phyloP scores from a whole-genome alignment of 768 basidiomycete species.

The Brasilioporus rufonigricans region DNA sequence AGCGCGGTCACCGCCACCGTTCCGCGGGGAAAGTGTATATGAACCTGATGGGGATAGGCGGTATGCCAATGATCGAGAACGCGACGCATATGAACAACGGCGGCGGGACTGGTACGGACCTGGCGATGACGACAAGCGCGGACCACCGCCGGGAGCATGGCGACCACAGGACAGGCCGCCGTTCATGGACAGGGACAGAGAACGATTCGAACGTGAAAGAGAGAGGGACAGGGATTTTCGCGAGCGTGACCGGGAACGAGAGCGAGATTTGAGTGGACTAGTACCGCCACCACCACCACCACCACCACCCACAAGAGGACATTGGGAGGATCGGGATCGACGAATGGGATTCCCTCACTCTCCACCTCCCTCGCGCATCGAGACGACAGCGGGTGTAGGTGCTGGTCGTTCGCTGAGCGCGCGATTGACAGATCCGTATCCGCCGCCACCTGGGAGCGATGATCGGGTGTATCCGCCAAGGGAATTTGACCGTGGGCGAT shows the following conservation, averaged over 20 bases:
- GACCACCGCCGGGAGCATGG: constrained; percentile 18
- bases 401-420: constrained; percentile 28
- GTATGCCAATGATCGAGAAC: constrained; percentile 28
- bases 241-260: constrained; percentile 39
- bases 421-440: constrained; percentile 29
- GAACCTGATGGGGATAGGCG: constrained; percentile 35
- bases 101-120: constrained; percentile 31
- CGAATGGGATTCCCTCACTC: constrained; percentile 27
- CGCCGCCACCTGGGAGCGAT: constrained; percentile 11
- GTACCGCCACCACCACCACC: constrained; percentile 10
- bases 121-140: constrained; percentile 43
- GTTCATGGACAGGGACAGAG: constrained; percentile 33
- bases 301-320: constrained; percentile 22
- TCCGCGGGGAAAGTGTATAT: constrained; percentile 28
- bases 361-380: constrained; percentile 22
- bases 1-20: constrained; percentile 29
- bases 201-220: constrained; percentile 39
- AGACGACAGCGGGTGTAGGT: not conserved
- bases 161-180: constrained; percentile 36
- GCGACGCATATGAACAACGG: constrained; percentile 32
- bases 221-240: constrained; percentile 26
- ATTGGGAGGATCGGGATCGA: constrained; percentile 44
- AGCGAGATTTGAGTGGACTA: constrained; percentile 19
- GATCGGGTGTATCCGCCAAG: constrained; percentile 27
- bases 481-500: constrained; percentile 32